phyloP scores from a whole-genome alignment of 140 eudicot genomes.

The Stevia rebaudiana region DNA sequence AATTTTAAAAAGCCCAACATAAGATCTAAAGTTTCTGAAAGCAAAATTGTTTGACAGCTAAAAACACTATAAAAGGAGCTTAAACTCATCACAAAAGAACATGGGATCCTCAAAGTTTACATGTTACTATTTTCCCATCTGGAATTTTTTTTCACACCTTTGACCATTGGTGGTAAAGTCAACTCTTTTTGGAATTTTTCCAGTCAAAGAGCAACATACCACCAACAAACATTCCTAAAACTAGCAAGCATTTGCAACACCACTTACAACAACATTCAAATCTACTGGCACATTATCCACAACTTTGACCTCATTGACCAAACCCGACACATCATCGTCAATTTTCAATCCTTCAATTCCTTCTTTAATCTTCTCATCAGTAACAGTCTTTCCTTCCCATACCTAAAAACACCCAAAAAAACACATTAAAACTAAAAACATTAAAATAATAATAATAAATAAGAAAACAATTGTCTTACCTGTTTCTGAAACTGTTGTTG shows the following conservation, averaged over 20 bases:
- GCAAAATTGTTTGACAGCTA: neutral
- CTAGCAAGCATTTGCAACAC: slow-evolving; percentile 51
- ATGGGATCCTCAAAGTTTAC: slow-evolving; percentile 26
- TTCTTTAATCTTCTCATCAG: slow-evolving; percentile 42
- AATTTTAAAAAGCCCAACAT: slow-evolving; percentile 11
- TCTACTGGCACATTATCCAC: slow-evolving; percentile 25
- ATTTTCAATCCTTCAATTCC: neutral
- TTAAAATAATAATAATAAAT: neutral
- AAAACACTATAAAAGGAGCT: slow-evolving; percentile 21
- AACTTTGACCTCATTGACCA: slow-evolving; percentile 24
- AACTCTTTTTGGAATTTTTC: neutral
- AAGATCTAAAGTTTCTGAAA: slow-evolving; percentile 5
- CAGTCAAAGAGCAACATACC: neutral
- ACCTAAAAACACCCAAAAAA: slow-evolving; percentile 20
- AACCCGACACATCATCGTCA: slow-evolving; percentile 1
- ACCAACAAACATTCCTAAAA: neutral
- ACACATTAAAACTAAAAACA: neutral
- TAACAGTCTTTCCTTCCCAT: slow-evolving; percentile 49
- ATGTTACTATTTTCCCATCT: neutral
- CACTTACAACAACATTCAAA: slow-evolving; percentile 35
- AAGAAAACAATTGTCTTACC: slow-evolving; percentile 8
- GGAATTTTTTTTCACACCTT: neutral
- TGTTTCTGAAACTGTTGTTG: slow-evolving; percentile 51
- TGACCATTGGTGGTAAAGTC: neutral
- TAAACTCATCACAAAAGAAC: slow-evolving; percentile 26